Base-by-base conservation (phyloP, 768 basidiomycete genomes). In the Tricholoma sp. region DNA sequence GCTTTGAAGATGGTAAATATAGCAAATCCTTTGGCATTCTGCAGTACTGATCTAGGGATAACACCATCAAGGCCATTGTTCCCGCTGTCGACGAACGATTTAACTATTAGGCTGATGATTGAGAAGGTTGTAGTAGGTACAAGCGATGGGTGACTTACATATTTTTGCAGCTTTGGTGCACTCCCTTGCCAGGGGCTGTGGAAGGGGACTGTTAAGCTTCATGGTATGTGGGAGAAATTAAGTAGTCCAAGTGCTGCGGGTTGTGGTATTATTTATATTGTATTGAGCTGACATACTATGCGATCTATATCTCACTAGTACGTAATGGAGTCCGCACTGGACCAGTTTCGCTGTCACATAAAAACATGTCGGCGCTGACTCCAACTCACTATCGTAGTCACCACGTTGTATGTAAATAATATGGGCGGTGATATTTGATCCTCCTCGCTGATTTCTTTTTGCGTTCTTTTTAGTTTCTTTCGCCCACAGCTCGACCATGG, bases 1-100 rank as follows among this genome's bases (percentile, higher is more conserved):
- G 86, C 94, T 64, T 94, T 94, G 72, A 92, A 80, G 52, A 94
- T 82, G 4, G 89, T 91, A 69, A 94, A 93, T 49, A 94, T 91
- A n/a, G 91, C 93, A 66, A 96, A 96, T 4, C 94, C 81, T 66
- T 74, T 79, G 5, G 81, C 80, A 58, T 78, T 74, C 59, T 79
- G 74, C 5, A 83, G 74, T 37, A 83, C 74, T 53, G 67, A 68
- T 41, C 80, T 71, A 41, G 81, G 81, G 39, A 83, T 78, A 39
- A 82, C 76, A 31, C 91, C 88, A 65, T 97, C 94, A 27, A 96
- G 79, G 2, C 91, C 90, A 65, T 91, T 90, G 68, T 91, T 91
- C 34, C 76, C 79, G 58, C 76, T 78, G 66, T 92, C 88, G 31
- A 94, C 88, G 65, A 97, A 96, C 18, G 89, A 90, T 60, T 84